Evolutionary conservation across 2,329 filamentous ascomycete species (phyloP).

Genomic region (Fusarium secorum): DNA sequence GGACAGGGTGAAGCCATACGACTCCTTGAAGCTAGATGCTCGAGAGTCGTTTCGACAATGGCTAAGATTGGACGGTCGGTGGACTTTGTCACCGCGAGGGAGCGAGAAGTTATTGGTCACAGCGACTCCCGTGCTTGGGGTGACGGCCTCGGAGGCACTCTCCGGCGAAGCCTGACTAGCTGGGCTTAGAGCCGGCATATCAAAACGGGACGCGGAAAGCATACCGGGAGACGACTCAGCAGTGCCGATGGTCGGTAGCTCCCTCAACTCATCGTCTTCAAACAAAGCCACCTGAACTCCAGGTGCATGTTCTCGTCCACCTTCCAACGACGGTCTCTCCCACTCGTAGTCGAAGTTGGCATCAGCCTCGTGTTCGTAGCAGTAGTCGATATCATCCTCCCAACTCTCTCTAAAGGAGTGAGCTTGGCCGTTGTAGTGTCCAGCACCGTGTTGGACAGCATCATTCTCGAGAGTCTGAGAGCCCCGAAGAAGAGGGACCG

Average conservation of each 20-base stretch:
- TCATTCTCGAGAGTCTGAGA: constrained; percentile 53
- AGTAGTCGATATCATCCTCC: constrained; percentile 76
- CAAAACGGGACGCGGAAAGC: constrained; percentile 45
- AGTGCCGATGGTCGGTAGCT: constrained; percentile 26
- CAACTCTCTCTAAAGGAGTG: constrained; percentile 59
- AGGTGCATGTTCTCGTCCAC: constrained; percentile 35
- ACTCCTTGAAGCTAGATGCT: constrained; percentile 65
- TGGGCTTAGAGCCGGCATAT: constrained; percentile 59
- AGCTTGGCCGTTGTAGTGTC: constrained; percentile 34
- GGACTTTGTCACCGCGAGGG: constrained; percentile 51
- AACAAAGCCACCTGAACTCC: constrained; percentile 37
- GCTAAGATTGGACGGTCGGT: constrained; percentile 39
- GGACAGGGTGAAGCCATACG: constrained; percentile 66
- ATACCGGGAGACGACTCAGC: constrained; percentile 41
- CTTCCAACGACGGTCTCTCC: constrained; percentile 65
- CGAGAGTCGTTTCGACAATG: constrained; percentile 55
- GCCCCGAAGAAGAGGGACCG: constrained; percentile 63
- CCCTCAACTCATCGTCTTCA: constrained; percentile 36
- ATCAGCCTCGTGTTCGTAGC: constrained; percentile 73
- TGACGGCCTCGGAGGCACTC: constrained; percentile 54
- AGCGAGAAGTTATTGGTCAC: constrained; percentile 62
- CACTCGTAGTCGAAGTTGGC: constrained; percentile 72
- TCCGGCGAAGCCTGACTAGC: constrained; percentile 55
- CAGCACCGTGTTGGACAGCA: constrained; percentile 44
- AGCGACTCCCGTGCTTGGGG: constrained; percentile 49